Evolutionary conservation across 495 filamentous ascomycete species (phyloP).

Genomic region (Aspergillus nidulans): DNA sequence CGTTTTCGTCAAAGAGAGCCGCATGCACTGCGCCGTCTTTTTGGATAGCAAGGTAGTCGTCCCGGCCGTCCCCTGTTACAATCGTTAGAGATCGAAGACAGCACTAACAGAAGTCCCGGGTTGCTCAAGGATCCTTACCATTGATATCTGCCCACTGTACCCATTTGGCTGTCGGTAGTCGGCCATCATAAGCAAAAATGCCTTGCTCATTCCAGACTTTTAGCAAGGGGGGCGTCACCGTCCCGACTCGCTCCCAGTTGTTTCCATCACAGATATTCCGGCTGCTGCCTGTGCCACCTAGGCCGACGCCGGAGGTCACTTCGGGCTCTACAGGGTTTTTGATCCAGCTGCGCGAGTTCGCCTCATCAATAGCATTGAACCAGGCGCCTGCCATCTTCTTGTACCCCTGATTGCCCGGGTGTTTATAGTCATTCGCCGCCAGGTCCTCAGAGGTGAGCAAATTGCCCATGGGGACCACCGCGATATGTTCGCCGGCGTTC

Average conservation of each 20-base stretch:
- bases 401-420: constrained; percentile 43
- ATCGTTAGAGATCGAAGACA: no score
- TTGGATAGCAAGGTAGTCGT: no score
- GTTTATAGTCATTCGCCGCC: constrained; percentile 31
- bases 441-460: constrained; percentile 27
- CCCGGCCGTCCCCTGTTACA: no score
- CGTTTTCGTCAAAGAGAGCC: no score
- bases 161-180: no score
- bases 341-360: neutral
- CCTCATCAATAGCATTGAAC: constrained; percentile 1
- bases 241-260: neutral
- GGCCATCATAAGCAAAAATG: no score
- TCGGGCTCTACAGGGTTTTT: neutral
- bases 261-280: neutral
- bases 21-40: no score
- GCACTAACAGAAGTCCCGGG: no score
- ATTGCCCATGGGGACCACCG: neutral
- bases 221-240: no score
- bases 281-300: neutral
- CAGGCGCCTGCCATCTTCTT: constrained; percentile 43
- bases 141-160: no score
- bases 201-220: no score
- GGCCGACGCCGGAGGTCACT: neutral
- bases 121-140: no score
- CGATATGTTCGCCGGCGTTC: constrained; percentile 3